phyloP scores from a whole-genome alignment of 163 green algal species.

The Picocystis sp. region DNA sequence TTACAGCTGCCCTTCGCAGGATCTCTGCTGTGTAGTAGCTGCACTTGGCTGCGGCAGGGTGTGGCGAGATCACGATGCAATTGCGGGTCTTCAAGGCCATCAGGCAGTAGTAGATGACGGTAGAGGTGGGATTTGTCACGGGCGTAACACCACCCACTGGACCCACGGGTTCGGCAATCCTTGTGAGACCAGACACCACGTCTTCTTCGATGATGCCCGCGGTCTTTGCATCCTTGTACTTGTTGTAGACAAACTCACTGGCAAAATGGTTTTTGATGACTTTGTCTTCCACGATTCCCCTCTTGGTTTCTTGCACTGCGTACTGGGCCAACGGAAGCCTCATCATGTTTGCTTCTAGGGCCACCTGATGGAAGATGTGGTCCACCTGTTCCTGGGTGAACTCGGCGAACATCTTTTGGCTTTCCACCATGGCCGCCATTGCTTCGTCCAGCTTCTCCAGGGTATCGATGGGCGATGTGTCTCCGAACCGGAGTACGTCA shows the following conservation, averaged over 20 bases:
- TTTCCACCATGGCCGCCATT: too few relatives aligned
- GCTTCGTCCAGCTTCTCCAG: too few relatives aligned
- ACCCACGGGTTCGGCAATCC: constrained; percentile 18
- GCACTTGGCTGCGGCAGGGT: constrained; percentile 18
- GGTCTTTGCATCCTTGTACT: constrained; percentile 54
- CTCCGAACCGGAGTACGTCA: too few relatives aligned
- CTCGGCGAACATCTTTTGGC: constrained; percentile 24
- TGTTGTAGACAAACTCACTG: constrained; percentile 39
- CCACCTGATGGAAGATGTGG: constrained; percentile 32
- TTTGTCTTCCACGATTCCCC: constrained; percentile 51
- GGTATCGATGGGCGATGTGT: too few relatives aligned
- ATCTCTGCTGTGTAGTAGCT: neutral
- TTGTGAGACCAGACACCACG: constrained; percentile 25
- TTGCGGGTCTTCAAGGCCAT: constrained; percentile 54
- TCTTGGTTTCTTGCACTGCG: constrained; percentile 38
- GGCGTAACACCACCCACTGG: constrained; percentile 33
- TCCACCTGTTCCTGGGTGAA: constrained; percentile 40
- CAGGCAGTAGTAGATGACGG: constrained; percentile 51
- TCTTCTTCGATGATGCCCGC: constrained; percentile 38
- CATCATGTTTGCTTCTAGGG: constrained; percentile 31
- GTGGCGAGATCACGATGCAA: constrained; percentile 38
- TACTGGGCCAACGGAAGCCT: constrained; percentile 41
- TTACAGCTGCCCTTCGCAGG: neutral
- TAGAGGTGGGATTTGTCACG: constrained; percentile 53
- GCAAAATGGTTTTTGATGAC: constrained; percentile 49